Conservation (phyloP, 2,329 filamentous ascomycete species). For the Ophiostoma sp. region DNA sequence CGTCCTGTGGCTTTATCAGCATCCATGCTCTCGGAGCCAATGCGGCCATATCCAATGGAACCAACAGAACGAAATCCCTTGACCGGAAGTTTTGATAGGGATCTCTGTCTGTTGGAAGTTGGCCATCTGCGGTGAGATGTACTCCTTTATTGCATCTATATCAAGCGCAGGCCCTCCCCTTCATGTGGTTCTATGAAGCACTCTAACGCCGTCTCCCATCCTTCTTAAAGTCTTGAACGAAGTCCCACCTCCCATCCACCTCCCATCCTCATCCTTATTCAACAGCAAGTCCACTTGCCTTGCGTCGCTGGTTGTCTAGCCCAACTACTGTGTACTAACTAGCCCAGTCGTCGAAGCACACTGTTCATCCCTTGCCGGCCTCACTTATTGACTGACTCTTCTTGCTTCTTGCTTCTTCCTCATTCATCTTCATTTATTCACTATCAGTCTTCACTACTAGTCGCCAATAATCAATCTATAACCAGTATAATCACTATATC, state of each 20-base stretch:
- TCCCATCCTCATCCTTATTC: background rate
- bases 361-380: background rate
- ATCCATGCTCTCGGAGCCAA: background rate
- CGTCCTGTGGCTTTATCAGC: background rate
- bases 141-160: background rate
- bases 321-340: too few relatives aligned
- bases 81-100: background rate
- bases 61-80: background rate
- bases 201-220: background rate
- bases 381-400: background rate
- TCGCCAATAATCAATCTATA: too few relatives aligned
- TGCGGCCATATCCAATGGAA: background rate
- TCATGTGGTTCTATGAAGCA: background rate
- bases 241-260: background rate
- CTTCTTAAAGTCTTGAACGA: background rate
- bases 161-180: background rate
- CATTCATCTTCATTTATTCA: too few relatives aligned
- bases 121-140: background rate
- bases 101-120: slow-evolving; percentile 4
- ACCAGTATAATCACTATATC: too few relatives aligned
- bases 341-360: background rate
- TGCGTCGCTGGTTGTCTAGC: background rate
- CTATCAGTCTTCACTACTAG: background rate
- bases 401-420: background rate
- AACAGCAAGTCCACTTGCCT: background rate